These are phyloP conservation scores for Ustilago sp. DNA, from an alignment of 1,284 basidiomycete species.

Conservation along the genomic window DNA sequence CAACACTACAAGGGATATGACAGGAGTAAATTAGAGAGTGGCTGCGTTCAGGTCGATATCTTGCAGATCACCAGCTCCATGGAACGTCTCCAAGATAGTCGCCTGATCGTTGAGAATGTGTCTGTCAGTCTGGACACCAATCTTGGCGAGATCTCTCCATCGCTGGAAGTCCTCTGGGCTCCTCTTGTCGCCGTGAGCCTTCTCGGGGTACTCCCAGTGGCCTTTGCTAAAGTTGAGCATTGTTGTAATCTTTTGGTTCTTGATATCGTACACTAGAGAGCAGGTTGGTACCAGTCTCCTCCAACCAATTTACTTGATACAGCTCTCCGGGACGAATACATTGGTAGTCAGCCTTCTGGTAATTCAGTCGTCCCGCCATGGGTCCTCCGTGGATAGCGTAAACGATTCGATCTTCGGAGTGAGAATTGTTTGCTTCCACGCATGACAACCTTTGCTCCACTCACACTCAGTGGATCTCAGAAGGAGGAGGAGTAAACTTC, in stretches of 20 bases:
- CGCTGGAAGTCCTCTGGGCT: constrained; percentile 65
- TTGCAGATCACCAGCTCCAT: constrained; percentile 61
- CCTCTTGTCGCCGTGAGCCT: constrained; percentile 67
- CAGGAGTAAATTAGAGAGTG: constrained; percentile 24
- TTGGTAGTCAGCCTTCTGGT: constrained; percentile 66
- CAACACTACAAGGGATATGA: background rate
- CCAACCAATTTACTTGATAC: constrained; percentile 66
- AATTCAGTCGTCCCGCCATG: constrained; percentile 67
- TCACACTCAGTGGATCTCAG: background rate
- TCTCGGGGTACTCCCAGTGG: constrained; percentile 66
- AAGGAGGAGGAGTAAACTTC: background rate
- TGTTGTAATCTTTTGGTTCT: constrained; percentile 62
- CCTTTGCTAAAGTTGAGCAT: constrained; percentile 67
- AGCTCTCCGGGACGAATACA: constrained; percentile 60
- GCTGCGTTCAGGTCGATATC: constrained; percentile 62
- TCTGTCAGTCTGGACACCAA: constrained; percentile 63
- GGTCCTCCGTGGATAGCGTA: constrained; percentile 67
- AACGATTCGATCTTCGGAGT: constrained; percentile 64
- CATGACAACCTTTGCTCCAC: background rate
- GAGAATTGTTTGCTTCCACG: constrained; percentile 1
- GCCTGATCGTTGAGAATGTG: constrained; percentile 67
- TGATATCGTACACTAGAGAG: constrained; percentile 65
- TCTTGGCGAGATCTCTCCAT: constrained; percentile 65
- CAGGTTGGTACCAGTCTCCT: constrained; percentile 69
- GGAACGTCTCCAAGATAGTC: constrained; percentile 58